Evolutionary conservation across 306 rosid species (phyloP).

Genomic region (Lathyrus aphaca): DNA sequence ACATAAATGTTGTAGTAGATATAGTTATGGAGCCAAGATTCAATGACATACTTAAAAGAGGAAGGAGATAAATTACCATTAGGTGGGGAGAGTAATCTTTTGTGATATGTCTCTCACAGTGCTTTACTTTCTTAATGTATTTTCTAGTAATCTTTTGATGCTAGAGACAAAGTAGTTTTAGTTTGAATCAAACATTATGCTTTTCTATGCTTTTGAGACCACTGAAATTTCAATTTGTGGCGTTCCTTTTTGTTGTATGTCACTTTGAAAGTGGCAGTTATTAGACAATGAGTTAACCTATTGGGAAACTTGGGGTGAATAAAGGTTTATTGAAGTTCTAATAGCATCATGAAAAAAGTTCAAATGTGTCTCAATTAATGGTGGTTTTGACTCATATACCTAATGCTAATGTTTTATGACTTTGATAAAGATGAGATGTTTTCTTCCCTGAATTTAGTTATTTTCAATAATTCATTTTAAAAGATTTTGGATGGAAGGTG

Average conservation of each 20-base stretch:
- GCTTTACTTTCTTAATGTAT: conserved; percentile 40
- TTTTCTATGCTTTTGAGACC: conserved; percentile 35
- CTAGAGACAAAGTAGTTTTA: conserved; percentile 37
- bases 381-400: too few relatives aligned
- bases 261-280: conserved; percentile 34
- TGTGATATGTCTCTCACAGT: conserved; percentile 51
- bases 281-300: conserved; percentile 29
- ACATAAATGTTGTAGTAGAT: conserved; percentile 25
- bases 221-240: conserved; percentile 23
- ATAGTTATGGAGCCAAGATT: conserved; percentile 32
- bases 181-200: conserved; percentile 30
- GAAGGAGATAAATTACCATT: conserved; percentile 30
- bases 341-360: background rate
- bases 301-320: conserved; percentile 39
- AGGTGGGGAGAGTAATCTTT: conserved; percentile 46
- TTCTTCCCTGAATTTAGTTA: too few relatives aligned
- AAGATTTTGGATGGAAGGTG: too few relatives aligned
- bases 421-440: too few relatives aligned
- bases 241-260: conserved; percentile 36
- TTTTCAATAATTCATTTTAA: too few relatives aligned
- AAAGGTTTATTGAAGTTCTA: conserved; percentile 32
- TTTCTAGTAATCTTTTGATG: conserved; percentile 41
- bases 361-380: too few relatives aligned
- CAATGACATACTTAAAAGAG: conserved; percentile 29
- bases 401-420: too few relatives aligned